phyloP scores from a whole-genome alignment of 371 early-diverging fungal species.

The Actinomortierella ambigua region DNA sequence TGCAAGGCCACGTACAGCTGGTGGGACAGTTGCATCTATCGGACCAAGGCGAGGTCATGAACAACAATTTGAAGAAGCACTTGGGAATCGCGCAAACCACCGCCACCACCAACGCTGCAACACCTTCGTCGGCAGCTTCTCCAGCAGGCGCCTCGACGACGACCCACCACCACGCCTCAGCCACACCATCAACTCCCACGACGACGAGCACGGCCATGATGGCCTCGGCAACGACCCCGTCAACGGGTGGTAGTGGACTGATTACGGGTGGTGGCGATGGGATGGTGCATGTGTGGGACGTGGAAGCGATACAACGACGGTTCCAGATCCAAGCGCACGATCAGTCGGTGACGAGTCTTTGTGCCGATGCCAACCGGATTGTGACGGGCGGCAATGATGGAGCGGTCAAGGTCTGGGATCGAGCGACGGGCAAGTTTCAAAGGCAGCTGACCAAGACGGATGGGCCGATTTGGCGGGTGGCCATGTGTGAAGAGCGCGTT shows the following conservation, averaged over 20 bases:
- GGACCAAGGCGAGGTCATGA: no score
- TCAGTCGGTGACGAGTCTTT: slow-evolving; percentile 86
- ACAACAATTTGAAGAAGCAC: no score
- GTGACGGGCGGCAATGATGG: slow-evolving; percentile 88
- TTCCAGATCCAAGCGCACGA: slow-evolving; percentile 79
- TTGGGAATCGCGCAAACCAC: slow-evolving; percentile 49
- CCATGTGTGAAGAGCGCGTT: slow-evolving; percentile 66
- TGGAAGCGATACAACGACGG: slow-evolving; percentile 67
- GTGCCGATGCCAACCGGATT: slow-evolving; percentile 82
- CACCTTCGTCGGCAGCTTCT: no score
- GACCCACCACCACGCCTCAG: no score
- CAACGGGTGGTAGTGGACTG: slow-evolving; percentile 50
- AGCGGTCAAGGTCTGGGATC: slow-evolving; percentile 87
- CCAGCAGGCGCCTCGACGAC: no score
- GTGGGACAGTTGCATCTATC: slow-evolving; percentile 86
- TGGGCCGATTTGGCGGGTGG: slow-evolving; percentile 66
- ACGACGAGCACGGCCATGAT: no score
- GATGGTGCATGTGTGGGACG: slow-evolving; percentile 87
- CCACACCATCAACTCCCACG: no score
- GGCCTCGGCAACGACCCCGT: slow-evolving; percentile 30
- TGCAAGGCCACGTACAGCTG: slow-evolving; percentile 84
- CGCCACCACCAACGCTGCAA: no score
- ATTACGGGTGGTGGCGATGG: slow-evolving; percentile 91
- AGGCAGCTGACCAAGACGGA: slow-evolving; percentile 68
- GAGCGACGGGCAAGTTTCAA: slow-evolving; percentile 72